phyloP scores from a whole-genome alignment of 2,329 filamentous ascomycete species.

The Esteya vermicola region DNA sequence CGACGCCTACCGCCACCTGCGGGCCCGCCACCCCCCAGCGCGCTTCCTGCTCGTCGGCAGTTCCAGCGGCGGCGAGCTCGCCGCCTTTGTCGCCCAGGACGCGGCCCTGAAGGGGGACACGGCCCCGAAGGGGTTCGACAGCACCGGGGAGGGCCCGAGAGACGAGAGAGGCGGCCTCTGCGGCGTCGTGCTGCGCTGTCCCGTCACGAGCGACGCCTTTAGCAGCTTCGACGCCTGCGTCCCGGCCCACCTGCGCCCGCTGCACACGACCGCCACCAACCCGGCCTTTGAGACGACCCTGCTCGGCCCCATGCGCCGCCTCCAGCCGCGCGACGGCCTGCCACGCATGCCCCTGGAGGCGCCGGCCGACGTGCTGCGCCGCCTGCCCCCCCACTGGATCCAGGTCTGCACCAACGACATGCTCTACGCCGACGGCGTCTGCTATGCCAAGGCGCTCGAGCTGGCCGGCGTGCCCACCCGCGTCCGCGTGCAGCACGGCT shows the following conservation, averaged over 20 bases:
- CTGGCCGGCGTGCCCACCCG: conserved; percentile 24
- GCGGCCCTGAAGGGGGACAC: no score
- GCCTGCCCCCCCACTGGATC: conserved; percentile 28
- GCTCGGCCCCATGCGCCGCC: conserved; percentile 18
- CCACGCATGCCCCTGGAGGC: conserved; percentile 27
- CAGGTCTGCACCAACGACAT: conserved; percentile 36
- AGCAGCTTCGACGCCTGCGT: conserved; percentile 20
- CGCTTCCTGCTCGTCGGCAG: conserved; percentile 26
- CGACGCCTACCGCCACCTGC: conserved; percentile 19
- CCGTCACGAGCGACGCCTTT: conserved; percentile 31
- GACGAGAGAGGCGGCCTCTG: conserved; percentile 10
- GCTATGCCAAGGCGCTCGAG: conserved; percentile 28
- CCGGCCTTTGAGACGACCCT: conserved; percentile 22
- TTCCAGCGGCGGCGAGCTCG: conserved; percentile 33
- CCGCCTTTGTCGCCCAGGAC: conserved; percentile 26
- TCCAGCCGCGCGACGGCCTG: conserved; percentile 24
- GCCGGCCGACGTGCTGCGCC: conserved; percentile 14
- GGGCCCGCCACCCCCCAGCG: conserved; percentile 1
- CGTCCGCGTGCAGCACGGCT: conserved; percentile 28
- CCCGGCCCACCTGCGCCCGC: conserved; percentile 18
- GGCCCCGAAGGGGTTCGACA: not conserved
- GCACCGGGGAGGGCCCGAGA: not conserved
- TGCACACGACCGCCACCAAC: conserved; percentile 25
- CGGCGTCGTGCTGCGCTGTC: conserved; percentile 31
- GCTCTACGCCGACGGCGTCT: conserved; percentile 35